These are phyloP conservation scores for Albatrellus sp. DNA, from an alignment of 1,284 basidiomycete species.

Conservation along the genomic window DNA sequence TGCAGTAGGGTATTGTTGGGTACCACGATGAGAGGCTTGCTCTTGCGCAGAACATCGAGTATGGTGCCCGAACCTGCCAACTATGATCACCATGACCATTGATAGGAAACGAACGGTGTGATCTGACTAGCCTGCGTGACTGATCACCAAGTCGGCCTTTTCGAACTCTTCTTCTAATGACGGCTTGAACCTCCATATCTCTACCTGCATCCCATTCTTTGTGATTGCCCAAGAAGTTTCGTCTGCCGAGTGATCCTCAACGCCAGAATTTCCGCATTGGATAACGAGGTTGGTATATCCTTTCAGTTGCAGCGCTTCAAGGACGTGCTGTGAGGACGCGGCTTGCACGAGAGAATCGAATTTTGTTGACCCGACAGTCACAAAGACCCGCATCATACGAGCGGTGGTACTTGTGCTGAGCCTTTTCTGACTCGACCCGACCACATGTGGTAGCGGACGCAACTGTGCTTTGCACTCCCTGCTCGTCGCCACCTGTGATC, in stretches of 20 bases:
- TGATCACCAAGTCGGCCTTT: slow-evolving; percentile 69
- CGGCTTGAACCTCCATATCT: slow-evolving; percentile 63
- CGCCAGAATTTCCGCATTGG: slow-evolving; percentile 60
- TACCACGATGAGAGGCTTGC: slow-evolving; percentile 74
- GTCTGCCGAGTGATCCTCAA: slow-evolving; percentile 17
- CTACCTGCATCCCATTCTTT: slow-evolving; percentile 39
- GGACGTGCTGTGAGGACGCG: slow-evolving; percentile 44
- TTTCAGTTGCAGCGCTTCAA: slow-evolving; percentile 36
- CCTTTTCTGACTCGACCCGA: too few relatives aligned
- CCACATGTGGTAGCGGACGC: too few relatives aligned
- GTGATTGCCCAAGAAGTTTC: slow-evolving; percentile 19
- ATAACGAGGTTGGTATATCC: slow-evolving; percentile 53
- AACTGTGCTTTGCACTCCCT: too few relatives aligned
- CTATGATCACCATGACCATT: background rate
- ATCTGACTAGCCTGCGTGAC: slow-evolving; percentile 72
- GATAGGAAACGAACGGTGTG: background rate
- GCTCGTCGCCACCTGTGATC: background rate
- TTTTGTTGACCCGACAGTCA: slow-evolving; percentile 86
- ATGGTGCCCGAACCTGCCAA: slow-evolving; percentile 87
- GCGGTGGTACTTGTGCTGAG: too few relatives aligned
- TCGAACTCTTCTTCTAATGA: slow-evolving; percentile 56
- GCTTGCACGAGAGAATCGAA: slow-evolving; percentile 67
- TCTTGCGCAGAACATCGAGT: slow-evolving; percentile 70
- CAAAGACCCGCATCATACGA: slow-evolving; percentile 43
- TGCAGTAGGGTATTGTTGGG: slow-evolving; percentile 85